Evolutionary conservation across 1,284 basidiomycete genomes (phyloP), one percentile per base, ranked within the genome.

Genomic region (Irpex sp.): DNA sequence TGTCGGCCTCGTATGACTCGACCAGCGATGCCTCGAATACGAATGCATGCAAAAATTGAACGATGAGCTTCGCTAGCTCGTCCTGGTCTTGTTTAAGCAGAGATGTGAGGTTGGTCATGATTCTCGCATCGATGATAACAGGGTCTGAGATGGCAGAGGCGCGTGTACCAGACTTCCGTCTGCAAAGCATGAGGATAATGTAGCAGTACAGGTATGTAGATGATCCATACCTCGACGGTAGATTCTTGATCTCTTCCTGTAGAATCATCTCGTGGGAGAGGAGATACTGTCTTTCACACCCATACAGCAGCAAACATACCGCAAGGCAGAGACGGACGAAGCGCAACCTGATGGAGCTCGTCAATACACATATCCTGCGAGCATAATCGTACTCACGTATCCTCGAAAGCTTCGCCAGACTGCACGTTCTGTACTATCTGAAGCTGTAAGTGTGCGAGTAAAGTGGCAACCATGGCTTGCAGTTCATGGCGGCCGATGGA

Each of bases 1-100:
- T 88, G 67, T 90, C 88, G 2, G 88, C 78, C 72, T 90, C 89
- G 66, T 87, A 82, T 0, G 82, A 70, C 68, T 88, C 86, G 55
- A 91, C 71, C 47, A 85, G 79, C 0, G 83, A 79, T 0, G 86
- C 81, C 49, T 87, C 82, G 52, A 79, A 82, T 38, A 87, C 72
- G 67, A 90, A 86, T 11, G 80, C 74, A 64, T 82, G 76, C n/a
- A 91, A 69, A 68, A 90, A 91, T 67, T 84, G 87, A 2, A 84
- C 84, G n/a, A 82, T 73, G 8, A 88, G 70, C 65, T 79, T 80
- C 6, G 80, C 77, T 15, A 88, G 75, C 15, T 85, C 82, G n/a
- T 85, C 82, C 4, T 78, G 71, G 37, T 81, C 77, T 19, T 77
- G 74, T 54, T 78, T 74, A 15, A 87, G 74, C 66, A 87, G 89